Evolutionary conservation across 495 filamentous ascomycete species (phyloP), one percentile per base, ranked within the genome.

Genomic region (Aspergillus bertholletiae): DNA sequence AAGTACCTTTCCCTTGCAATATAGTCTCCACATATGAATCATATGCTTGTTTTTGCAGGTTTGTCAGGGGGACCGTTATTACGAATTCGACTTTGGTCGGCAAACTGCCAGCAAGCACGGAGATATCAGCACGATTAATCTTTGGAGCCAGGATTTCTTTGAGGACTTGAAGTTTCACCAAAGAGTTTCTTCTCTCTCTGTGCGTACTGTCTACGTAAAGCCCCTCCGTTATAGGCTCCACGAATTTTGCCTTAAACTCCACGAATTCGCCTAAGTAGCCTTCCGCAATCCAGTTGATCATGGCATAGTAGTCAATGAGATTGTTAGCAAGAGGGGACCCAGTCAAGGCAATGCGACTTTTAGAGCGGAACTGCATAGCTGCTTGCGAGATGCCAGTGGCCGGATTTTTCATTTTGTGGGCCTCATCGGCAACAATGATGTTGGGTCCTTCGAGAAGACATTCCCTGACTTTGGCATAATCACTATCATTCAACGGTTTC

Each of bases 211-310:
- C 88, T 2, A 64, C 58, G 46, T 78, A 86, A 0, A 91, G 75
- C 0, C 92, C 93, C 27, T 77, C 69, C 22, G 81, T 67, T 54
- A 97, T 96, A 0, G 90, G 89, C 13, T 83, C 79, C 4, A 82
- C 74, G 58, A 88, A 97, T 23, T 83, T 76, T 0, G 74, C 64
- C 35, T 72, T 75, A 66, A 97, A 97, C 61, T 90, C 84, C 0
- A 53, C 53, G 3, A 71, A 59, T 6, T 79, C 75, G 15, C 88
- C 90, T 5, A 97, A 75, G 59, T 88, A 96, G 24, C 80, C 81
- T 2, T 90, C 88, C 4, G 89, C 82, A 30, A 94, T 84, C 92
- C 92, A 97, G 49, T 93, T 84, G 46, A 97, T 86, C 83, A 96
- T 88, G 7, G 85, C 67, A 60, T 85, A 90, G 61, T 96, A 96